Evolutionary conservation across 1,284 basidiomycete genomes (phyloP), one percentile per base, ranked within the genome.

Genomic region (Ustilago hordei): DNA sequence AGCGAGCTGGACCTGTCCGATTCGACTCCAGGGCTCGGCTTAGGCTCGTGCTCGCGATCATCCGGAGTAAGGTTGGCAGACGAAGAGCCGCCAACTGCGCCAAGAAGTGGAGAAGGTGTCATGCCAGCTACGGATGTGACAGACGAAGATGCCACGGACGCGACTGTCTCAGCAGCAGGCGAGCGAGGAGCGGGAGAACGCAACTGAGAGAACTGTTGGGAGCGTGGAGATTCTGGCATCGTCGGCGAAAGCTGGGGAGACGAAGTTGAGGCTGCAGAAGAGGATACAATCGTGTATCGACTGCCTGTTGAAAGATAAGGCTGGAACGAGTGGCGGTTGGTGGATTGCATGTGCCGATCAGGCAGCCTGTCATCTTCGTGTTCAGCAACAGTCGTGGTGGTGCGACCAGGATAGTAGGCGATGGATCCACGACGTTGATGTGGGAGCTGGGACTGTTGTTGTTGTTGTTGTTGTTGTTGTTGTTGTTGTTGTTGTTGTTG

Each of bases 211-310:
- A 55, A 61, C 23, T 55, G 54, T 11, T 36, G 64, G 9, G 47
- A 63, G 34, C 60, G 60, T 7, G 39, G 39, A 13, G 54, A 32
- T 7, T 72, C 69, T n/a, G 43, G 41, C 41, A 41, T 60, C 12
- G 64, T 64, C n/a, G 69, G 69, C 13, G 69, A 72, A 5, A 72
- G 64, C 45, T 67, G 64, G 39, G 69, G 69, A 31, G 69, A 64
- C 45, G 48, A 28, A 48, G 17, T 5, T 3, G 60, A 32, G 7
- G 55, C 13, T 39, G 54, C 58, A 11, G 41, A 32, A 57, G 59
- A 38, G 1, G 39, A 41, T 23, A n/a, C 39, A 8, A 47, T 32
- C 4, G 39, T 3, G 23, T 64, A 54, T 8, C 64, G 64, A 38
- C 47, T 56, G 45, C 41, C 50, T 19, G 55, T 57, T 19, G 61